Base-by-base conservation (phyloP, 2,329 filamentous ascomycete species). In the Trichoderma brevicompactum region DNA sequence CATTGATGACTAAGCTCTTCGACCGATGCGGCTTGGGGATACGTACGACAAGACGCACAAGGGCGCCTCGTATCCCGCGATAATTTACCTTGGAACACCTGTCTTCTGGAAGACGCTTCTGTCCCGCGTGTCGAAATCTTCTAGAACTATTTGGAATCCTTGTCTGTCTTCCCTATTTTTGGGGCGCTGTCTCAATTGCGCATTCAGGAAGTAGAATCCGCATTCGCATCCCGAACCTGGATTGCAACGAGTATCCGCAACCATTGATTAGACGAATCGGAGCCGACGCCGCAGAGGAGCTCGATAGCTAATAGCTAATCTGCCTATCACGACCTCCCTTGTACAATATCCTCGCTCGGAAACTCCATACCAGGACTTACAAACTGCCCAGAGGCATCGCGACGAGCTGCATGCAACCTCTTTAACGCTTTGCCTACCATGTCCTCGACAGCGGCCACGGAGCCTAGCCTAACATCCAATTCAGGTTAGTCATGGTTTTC, bases 401-500 rank as follows among this genome's bases (percentile, higher is more conserved):
- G 19, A 50, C 52, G 12, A 40, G 65, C 68, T 64, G 64, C 69
- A 74, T 73, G 71, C 68, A 65, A 64, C 68, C 49, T 69, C 64
- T 62, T 64, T 61, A 68, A 69, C 65, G 10, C 13, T 53, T 28
- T 65, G 40, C 66, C 68, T 67, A 74, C 69, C 70, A 82, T 81
- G 80, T 80, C 79, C 64, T 79, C 79, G 64, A 72, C 74, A 65
- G 70, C 74, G 64, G 71, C 74, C 63, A 72, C 70, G 68, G 76
- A 78, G 69, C 72, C 77, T 62, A 72, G 72, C 56, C 76, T 77
- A 70, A 70, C 72, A 69, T 69, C 73, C 66, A 76, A 74, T 74
- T 72, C 75, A 71, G 74, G 77, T 79, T 67, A 69, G 77, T 73
- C 65, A 44, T 67, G 43, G 28, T 62, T 69, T 66, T 49, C 23